Evolutionary conservation across 192 early-diverging fungal species (phyloP).

Genomic region (Irineochytrium annulatum): DNA sequence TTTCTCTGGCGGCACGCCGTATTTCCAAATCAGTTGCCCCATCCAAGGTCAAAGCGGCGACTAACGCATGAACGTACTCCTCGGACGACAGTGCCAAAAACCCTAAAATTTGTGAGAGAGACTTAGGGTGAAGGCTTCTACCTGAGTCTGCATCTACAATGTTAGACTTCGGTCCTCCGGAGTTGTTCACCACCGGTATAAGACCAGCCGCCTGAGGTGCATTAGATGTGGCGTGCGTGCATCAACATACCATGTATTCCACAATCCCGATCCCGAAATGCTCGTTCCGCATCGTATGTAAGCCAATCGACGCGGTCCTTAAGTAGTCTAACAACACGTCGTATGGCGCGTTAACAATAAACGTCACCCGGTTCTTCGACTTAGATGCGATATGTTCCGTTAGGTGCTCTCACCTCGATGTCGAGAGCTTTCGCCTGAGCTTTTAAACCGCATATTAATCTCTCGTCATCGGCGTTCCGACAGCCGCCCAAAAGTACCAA

Average conservation of each 20-base stretch:
- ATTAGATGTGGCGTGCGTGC: neutral
- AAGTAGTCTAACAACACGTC: constrained; percentile 61
- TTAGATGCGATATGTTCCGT: constrained; percentile 1
- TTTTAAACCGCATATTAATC: constrained; percentile 57
- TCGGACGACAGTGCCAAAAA: neutral
- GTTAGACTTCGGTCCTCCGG: constrained; percentile 82
- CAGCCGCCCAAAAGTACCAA: constrained; percentile 84
- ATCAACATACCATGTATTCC: constrained; percentile 84
- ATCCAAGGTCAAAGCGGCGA: too few relatives aligned
- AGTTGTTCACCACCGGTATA: constrained; percentile 75
- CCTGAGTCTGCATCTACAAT: constrained; percentile 28
- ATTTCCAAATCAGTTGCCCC: too few relatives aligned
- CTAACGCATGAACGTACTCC: too few relatives aligned
- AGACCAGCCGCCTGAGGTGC: constrained; percentile 77
- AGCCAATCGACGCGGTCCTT: constrained; percentile 61
- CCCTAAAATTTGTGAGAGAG: neutral
- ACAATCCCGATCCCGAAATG: constrained; percentile 98
- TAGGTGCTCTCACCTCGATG: constrained; percentile 44
- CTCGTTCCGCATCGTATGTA: constrained; percentile 97
- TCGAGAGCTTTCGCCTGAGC: constrained; percentile 43
- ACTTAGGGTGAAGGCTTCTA: constrained; percentile 3
- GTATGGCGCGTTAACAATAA: constrained; percentile 82
- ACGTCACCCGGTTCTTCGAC: constrained; percentile 62
- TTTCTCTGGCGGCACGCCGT: too few relatives aligned
- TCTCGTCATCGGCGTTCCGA: constrained; percentile 74